phyloP scores from a whole-genome alignment of 2,329 filamentous ascomycete species.

The Chrysoporthe puriensis region DNA sequence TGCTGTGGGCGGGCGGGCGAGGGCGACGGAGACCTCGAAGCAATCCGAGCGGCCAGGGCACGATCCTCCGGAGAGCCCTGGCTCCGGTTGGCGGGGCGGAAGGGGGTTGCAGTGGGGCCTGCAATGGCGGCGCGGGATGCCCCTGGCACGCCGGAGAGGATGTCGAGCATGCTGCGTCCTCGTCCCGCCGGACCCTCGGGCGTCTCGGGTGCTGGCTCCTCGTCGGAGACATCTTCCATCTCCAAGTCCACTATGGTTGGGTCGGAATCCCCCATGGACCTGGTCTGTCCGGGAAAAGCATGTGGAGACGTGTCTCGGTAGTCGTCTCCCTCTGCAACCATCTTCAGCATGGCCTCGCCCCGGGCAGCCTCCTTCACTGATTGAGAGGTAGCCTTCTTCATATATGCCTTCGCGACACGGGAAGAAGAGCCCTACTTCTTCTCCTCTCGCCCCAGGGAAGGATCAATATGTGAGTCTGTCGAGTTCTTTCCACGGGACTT shows the following conservation, averaged over 20 bases:
- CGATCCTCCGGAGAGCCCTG: constrained; percentile 5
- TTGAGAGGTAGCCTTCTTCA: neutral
- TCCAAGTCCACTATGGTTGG: neutral
- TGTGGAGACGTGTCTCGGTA: neutral
- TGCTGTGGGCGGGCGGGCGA: neutral
- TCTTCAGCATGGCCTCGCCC: neutral
- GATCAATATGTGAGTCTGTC: constrained; percentile 25
- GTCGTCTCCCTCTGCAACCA: neutral
- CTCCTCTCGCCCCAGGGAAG: constrained; percentile 27
- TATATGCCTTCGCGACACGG: constrained; percentile 10
- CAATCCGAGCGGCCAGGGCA: neutral
- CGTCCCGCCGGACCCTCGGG: constrained; percentile 29
- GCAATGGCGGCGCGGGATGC: neutral
- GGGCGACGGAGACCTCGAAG: neutral
- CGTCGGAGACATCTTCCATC: neutral
- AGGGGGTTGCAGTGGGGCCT: neutral
- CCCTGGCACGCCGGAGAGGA: constrained; percentile 28
- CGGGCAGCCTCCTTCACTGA: neutral
- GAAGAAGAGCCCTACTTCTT: constrained; percentile 30
- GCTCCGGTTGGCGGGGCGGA: neutral
- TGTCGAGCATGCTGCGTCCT: constrained; percentile 33
- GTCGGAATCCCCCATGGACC: neutral
- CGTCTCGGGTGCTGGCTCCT: constrained; percentile 15
- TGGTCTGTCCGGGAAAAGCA: neutral
- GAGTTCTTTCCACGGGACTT: constrained; percentile 37